phyloP scores from a whole-genome alignment of 257 asterid species.

The Petrea volubilis region DNA sequence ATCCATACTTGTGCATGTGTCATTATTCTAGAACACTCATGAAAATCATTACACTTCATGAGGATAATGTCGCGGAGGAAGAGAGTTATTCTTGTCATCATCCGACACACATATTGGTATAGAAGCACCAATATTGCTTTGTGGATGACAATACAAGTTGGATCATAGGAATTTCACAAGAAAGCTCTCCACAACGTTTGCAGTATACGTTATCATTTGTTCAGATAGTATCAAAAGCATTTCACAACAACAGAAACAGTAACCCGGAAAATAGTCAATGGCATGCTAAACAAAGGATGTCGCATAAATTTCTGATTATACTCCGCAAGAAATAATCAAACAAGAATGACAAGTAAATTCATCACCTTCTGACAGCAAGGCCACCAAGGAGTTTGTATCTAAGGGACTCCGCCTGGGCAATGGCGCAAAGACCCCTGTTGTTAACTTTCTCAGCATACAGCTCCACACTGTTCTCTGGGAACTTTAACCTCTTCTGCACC shows the following conservation, averaged over 20 bases:
- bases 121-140: conserved; percentile 40
- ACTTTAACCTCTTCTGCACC: conserved; percentile 55
- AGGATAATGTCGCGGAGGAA: not conserved
- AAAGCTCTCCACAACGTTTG: not conserved
- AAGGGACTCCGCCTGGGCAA: conserved; percentile 66
- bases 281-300: not conserved
- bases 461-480: conserved; percentile 53
- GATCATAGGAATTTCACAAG: not conserved
- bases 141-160: conserved; percentile 32
- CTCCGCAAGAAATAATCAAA: not conserved
- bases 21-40: conserved; percentile 10
- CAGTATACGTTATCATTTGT: no score
- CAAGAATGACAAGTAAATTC: not conserved
- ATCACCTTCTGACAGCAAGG: conserved; percentile 59
- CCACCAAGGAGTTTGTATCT: conserved; percentile 68
- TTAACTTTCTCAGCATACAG: conserved; percentile 57
- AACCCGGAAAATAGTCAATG: not conserved
- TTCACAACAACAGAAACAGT: not conserved
- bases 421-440: conserved; percentile 61
- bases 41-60: not conserved
- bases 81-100: conserved; percentile 33
- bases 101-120: conserved; percentile 45
- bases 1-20: not conserved
- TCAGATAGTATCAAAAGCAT: not conserved
- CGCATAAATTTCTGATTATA: not conserved